Percentiles rank a stretch among this genome's conserved stretches.
phyloP scores from a whole-genome alignment of 306 rosid genomes.

The Quercus dentata region DNA sequence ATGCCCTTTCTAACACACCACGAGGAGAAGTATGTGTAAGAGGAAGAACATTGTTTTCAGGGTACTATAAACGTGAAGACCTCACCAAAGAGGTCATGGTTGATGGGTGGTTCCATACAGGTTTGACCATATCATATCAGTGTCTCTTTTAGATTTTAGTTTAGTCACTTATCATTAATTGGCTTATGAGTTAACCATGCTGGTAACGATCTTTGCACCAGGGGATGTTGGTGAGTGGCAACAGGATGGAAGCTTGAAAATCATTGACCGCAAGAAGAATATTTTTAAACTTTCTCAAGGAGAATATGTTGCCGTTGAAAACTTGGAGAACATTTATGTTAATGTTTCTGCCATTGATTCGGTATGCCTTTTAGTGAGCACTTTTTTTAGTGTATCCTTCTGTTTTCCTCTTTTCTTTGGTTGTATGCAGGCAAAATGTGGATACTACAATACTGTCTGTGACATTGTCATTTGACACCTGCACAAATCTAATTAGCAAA shows the following conservation, averaged over 20 bases:
- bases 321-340: constrained; percentile 82
- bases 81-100: constrained; percentile 82
- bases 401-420: neutral
- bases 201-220: constrained; percentile 34
- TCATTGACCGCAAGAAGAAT: constrained; percentile 94
- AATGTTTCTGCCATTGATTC: constrained; percentile 67
- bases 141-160: constrained; percentile 17
- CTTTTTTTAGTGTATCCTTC: neutral
- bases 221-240: constrained; percentile 99
- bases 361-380: constrained; percentile 36
- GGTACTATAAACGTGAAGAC: constrained; percentile 90
- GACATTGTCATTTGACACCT: neutral
- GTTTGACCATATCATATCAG: constrained; percentile 29
- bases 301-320: constrained; percentile 98
- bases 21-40: constrained; percentile 86
- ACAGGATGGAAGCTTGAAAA: constrained; percentile 91
- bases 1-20: constrained; percentile 67
- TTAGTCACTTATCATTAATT: constrained; percentile 5
- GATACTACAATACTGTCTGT: neutral
- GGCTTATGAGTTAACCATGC: constrained; percentile 1
- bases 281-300: constrained; percentile 99
- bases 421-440: neutral
- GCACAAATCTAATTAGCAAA: neutral
- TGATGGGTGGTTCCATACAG: constrained; percentile 98
- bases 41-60: constrained; percentile 82